These are phyloP conservation scores for Colletotrichum zoysiae DNA, from an alignment of 2,329 filamentous ascomycete genomes.

Conservation along the genomic window DNA sequence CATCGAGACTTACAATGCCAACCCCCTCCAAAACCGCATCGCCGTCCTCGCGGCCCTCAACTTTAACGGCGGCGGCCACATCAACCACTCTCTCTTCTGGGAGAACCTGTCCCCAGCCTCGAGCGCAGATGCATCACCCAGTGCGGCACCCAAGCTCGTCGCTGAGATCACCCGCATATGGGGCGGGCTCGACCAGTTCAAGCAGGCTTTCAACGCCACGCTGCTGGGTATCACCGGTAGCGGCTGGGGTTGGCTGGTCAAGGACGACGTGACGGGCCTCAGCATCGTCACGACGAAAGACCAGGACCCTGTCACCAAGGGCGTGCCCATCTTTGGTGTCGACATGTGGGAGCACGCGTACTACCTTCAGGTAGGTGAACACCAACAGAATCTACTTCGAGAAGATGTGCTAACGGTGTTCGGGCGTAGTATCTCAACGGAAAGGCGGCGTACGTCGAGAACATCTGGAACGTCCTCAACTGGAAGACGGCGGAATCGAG, in stretches of 20 bases:
- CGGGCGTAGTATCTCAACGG: slow-evolving; percentile 77
- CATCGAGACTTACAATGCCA: slow-evolving; percentile 66
- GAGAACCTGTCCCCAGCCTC: slow-evolving; percentile 78
- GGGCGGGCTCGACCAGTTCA: slow-evolving; percentile 76
- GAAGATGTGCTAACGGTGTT: slow-evolving; percentile 29
- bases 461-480: slow-evolving; percentile 84
- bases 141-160: slow-evolving; percentile 68
- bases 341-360: slow-evolving; percentile 98
- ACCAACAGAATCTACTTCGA: background rate
- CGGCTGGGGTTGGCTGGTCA: slow-evolving; percentile 90
- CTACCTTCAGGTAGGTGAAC: slow-evolving; percentile 75
- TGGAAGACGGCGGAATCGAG: slow-evolving; percentile 78
- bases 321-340: slow-evolving; percentile 79
- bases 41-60: slow-evolving; percentile 78
- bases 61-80: slow-evolving; percentile 92
- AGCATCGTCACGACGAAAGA: slow-evolving; percentile 86
- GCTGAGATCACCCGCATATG: slow-evolving; percentile 74
- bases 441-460: slow-evolving; percentile 80
- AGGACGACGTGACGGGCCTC: slow-evolving; percentile 69
- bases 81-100: slow-evolving; percentile 96
- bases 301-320: slow-evolving; percentile 79
- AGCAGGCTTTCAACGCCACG: slow-evolving; percentile 72
- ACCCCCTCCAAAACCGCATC: slow-evolving; percentile 65
- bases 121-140: slow-evolving; percentile 67
- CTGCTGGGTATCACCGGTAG: slow-evolving; percentile 83